Percentiles rank a stretch among this genome's conserved stretches.
These are phyloP conservation scores for Coniochaeta sp. DNA, from an alignment of 2,329 filamentous ascomycete genomes.

Conservation along the genomic window DNA sequence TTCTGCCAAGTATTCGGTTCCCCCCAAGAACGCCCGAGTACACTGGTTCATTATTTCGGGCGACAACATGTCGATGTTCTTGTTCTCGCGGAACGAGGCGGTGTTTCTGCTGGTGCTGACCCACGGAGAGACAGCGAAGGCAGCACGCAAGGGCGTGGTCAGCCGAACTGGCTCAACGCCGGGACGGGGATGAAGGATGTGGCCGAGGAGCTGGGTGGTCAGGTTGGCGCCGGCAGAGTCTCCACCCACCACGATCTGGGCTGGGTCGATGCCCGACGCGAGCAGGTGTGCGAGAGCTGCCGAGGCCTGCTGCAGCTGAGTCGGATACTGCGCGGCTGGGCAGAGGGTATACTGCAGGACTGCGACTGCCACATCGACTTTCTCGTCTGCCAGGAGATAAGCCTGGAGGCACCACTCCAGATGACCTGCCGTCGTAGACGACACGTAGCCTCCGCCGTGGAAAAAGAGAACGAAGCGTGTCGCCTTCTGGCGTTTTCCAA, in stretches of 20 bases:
- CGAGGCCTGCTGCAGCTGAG: conserved; percentile 23
- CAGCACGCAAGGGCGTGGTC: conserved; percentile 19
- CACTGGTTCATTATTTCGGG: conserved; percentile 6
- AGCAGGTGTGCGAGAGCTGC: conserved; percentile 23
- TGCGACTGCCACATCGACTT: conserved; percentile 20
- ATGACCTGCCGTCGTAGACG: conserved; percentile 13
- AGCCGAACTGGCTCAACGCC: conserved; percentile 14
- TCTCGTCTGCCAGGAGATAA: conserved; percentile 11
- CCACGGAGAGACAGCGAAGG: conserved; percentile 26
- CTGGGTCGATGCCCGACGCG: conserved; percentile 17
- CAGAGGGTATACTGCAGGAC: conserved; percentile 26
- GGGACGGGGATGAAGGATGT: conserved; percentile 23
- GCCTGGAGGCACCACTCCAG: conserved; percentile 19
- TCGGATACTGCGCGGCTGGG: conserved; percentile 21
- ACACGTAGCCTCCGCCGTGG: conserved; percentile 21
- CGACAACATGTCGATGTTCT: conserved; percentile 25
- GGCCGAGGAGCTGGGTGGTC: conserved; percentile 21
- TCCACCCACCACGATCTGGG: conserved; percentile 25
- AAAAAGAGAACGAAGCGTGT: conserved; percentile 21
- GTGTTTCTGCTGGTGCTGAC: conserved; percentile 13
- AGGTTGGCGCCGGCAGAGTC: conserved; percentile 30
- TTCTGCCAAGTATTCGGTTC: conserved; percentile 8
- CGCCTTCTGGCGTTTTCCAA: conserved; percentile 18
- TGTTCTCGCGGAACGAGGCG: conserved; percentile 19
- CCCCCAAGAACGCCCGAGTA: conserved; percentile 7